Percentiles rank a stretch among this genome's conserved stretches.
Evolutionary conservation across 176 grass and related monocot genomes (phyloP).

Genomic region (Aegilops longissima): DNA sequence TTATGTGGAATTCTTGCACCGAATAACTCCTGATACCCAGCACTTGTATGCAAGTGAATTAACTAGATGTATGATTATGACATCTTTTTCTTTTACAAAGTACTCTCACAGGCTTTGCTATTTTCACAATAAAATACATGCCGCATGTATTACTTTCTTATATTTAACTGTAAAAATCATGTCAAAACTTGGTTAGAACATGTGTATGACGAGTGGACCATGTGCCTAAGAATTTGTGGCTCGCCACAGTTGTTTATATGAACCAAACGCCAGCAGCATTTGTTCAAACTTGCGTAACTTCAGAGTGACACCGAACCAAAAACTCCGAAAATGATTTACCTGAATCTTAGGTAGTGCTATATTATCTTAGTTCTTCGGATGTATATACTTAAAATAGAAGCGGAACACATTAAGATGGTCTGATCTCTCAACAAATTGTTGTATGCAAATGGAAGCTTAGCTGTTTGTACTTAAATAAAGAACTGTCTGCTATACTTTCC

Average conservation of each 20-base stretch:
- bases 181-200: not conserved
- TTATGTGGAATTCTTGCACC: conserved; percentile 99
- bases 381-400: conserved; percentile 28
- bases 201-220: not conserved
- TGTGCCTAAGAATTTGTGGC: not conserved
- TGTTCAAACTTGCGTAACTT: conserved; percentile 2
- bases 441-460: conserved; percentile 14
- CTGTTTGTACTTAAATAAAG: conserved; percentile 6
- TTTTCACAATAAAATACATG: conserved; percentile 9
- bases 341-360: not conserved
- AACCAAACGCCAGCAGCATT: not conserved
- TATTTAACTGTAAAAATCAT: not conserved
- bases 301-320: not conserved
- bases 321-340: not conserved
- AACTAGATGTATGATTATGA: conserved; percentile 79
- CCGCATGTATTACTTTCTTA: not conserved
- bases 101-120: conserved; percentile 17
- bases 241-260: not conserved
- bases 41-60: conserved; percentile 75
- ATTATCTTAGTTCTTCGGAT: conserved; percentile 6
- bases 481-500: not conserved
- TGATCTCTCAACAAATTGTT: not conserved
- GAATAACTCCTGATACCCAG: conserved; percentile 86
- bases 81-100: conserved; percentile 31
- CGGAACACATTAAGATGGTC: not conserved